Conservation (phyloP, 1,284 basidiomycete genomes). For the Tylopilus sp. region DNA sequence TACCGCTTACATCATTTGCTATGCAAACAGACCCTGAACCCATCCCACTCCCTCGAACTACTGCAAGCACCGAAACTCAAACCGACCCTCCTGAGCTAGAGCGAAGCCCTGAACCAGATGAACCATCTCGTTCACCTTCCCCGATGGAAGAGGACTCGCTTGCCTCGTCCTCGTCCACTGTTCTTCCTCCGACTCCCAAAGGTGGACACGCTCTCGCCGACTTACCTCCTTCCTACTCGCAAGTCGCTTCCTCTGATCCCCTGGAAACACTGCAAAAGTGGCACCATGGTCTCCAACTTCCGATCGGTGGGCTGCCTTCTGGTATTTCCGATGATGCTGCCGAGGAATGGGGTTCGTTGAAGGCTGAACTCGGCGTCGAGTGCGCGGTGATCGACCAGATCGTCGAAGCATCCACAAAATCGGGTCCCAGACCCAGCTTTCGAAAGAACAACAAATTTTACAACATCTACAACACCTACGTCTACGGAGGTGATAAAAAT, state of each 20-base stretch:
- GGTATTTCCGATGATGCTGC: slow-evolving; percentile 59
- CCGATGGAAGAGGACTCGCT: slow-evolving; percentile 49
- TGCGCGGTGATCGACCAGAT: slow-evolving; percentile 76
- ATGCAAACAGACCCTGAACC: slow-evolving; percentile 37
- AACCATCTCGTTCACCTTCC: slow-evolving; percentile 39
- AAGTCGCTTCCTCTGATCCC: slow-evolving; percentile 49
- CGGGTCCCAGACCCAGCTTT: slow-evolving; percentile 33
- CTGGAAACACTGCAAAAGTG: slow-evolving; percentile 62
- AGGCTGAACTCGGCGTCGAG: slow-evolving; percentile 71
- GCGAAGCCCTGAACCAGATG: slow-evolving; percentile 27
- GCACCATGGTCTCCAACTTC: slow-evolving; percentile 61
- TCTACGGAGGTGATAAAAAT: slow-evolving; percentile 48
- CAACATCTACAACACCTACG: slow-evolving; percentile 81
- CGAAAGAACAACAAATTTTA: slow-evolving; percentile 56
- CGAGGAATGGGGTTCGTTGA: slow-evolving; percentile 72
- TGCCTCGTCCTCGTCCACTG: slow-evolving; percentile 67
- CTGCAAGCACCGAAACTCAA: slow-evolving; percentile 55
- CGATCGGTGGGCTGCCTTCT: slow-evolving; percentile 47
- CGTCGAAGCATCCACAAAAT: slow-evolving; percentile 45
- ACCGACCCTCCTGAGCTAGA: slow-evolving; percentile 49
- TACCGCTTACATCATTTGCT: slow-evolving; percentile 14
- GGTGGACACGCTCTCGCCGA: slow-evolving; percentile 42
- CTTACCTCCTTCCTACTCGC: slow-evolving; percentile 67
- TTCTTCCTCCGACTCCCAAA: slow-evolving; percentile 64
- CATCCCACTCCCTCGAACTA: slow-evolving; percentile 29